Conservation (phyloP, 148 eudicot genomes). For the Salicornia ramosissima region DNA sequence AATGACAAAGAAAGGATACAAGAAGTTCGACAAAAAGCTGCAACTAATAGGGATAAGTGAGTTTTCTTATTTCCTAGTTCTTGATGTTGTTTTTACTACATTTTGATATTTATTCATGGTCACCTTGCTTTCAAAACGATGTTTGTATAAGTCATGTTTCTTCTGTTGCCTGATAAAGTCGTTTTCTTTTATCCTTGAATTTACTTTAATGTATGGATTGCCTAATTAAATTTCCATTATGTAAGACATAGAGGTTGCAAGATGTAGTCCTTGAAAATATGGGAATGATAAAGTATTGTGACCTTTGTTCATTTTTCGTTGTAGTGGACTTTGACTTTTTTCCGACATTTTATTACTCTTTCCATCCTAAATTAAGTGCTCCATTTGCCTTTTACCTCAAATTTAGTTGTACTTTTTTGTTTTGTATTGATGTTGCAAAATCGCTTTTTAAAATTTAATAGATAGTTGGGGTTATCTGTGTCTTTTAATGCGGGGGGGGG, state of each 20-base stretch:
- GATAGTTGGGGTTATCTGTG: too few species aligned
- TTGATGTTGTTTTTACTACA: not conserved
- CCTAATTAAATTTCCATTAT: not conserved
- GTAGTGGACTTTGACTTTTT: not conserved
- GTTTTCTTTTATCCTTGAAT: too few species aligned
- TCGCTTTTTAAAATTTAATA: too few species aligned
- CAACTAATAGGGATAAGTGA: constrained; percentile 90
- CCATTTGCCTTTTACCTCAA: too few species aligned
- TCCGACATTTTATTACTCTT: not conserved
- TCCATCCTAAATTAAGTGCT: too few species aligned
- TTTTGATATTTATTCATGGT: not conserved
- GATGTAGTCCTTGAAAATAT: not conserved
- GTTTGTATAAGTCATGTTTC: not conserved
- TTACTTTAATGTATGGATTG: too few species aligned
- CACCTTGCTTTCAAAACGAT: too few species aligned
- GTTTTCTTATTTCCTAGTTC: constrained; percentile 17
- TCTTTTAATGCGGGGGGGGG: too few species aligned
- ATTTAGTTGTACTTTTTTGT: too few species aligned
- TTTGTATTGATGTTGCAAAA: too few species aligned
- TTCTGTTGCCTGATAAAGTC: too few species aligned
- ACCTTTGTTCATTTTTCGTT: not conserved
- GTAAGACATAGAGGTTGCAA: not conserved
- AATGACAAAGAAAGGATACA: constrained; percentile 93
- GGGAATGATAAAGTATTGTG: not conserved
- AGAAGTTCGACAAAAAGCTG: constrained; percentile 95